Evolutionary conservation across 768 basidiomycete genomes (phyloP).

Genomic region (Rhodosporidiobolus odoratus): DNA sequence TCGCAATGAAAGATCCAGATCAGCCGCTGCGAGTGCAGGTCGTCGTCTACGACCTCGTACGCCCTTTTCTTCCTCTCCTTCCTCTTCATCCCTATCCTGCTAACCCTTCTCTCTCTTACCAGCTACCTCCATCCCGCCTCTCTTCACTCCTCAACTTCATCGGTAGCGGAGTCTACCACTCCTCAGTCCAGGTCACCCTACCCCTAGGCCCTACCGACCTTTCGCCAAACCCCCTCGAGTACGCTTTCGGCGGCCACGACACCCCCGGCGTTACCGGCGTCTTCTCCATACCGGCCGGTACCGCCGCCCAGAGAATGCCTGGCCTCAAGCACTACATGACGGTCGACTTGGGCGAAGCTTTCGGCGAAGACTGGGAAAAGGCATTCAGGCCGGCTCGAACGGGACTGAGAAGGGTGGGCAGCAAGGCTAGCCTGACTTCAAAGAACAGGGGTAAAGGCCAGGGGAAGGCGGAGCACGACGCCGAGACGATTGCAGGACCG

Average conservation of each 20-base stretch:
- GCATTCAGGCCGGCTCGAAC: not conserved
- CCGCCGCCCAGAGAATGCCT: conserved; percentile 24
- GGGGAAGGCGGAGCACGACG: not conserved
- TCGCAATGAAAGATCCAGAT: not conserved
- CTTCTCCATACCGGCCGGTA: conserved; percentile 21
- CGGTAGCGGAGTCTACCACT: conserved; percentile 26
- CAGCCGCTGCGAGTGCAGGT: conserved; percentile 4
- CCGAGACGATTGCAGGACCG: not conserved
- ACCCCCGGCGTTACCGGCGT: conserved; percentile 6
- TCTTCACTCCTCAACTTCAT: conserved; percentile 20
- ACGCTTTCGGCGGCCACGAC: conserved; percentile 32
- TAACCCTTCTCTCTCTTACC: not conserved
- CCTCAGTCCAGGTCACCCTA: conserved; percentile 16
- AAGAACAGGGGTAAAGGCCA: not conserved
- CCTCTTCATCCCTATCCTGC: not conserved
- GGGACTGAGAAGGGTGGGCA: not conserved
- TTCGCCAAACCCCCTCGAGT: conserved; percentile 4
- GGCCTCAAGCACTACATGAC: conserved; percentile 19
- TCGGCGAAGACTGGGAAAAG: conserved; percentile 22
- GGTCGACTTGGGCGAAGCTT: conserved; percentile 13
- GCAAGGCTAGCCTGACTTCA: not conserved
- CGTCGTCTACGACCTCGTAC: conserved; percentile 32
- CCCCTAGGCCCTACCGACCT: conserved; percentile 28
- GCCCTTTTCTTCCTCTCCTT: not conserved
- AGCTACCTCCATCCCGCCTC: conserved; percentile 26